Evolutionary conservation across 2,329 filamentous ascomycete species (phyloP).

Genomic region (Geosmithia flava): DNA sequence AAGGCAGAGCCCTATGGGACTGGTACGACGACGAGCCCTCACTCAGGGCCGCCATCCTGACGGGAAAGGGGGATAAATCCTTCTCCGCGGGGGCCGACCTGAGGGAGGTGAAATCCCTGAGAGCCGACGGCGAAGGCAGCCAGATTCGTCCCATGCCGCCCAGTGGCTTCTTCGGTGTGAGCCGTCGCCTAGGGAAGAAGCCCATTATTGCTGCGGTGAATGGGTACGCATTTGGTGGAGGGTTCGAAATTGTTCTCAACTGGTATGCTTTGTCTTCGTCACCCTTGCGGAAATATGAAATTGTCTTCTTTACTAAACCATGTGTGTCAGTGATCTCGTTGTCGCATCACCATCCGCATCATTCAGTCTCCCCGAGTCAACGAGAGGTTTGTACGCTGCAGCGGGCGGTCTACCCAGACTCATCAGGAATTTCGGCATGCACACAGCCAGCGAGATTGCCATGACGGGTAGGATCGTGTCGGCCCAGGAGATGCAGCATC

Average conservation of each 20-base stretch:
- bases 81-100: conserved; percentile 44
- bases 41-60: conserved; percentile 34
- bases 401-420: conserved; percentile 38
- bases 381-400: conserved; percentile 38
- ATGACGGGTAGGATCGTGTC: conserved; percentile 31
- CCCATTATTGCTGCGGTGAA: conserved; percentile 48
- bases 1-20: conserved; percentile 33
- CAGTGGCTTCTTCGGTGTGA: conserved; percentile 35
- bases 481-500: conserved; percentile 27
- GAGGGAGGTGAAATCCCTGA: conserved; percentile 25
- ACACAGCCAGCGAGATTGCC: conserved; percentile 34
- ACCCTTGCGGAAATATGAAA: too few relatives aligned
- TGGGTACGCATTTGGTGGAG: conserved; percentile 42
- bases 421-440: conserved; percentile 30
- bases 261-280: conserved; percentile 36
- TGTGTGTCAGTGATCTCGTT: conserved; percentile 31
- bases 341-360: conserved; percentile 36
- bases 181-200: conserved; percentile 43
- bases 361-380: conserved; percentile 40
- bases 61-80: conserved; percentile 35
- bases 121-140: background rate
- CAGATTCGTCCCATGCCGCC: conserved; percentile 14
- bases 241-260: conserved; percentile 42
- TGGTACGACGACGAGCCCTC: conserved; percentile 40
- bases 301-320: too few relatives aligned